Base-by-base conservation (phyloP, 495 filamentous ascomycete genomes). In the Penicillium cinerascens region DNA sequence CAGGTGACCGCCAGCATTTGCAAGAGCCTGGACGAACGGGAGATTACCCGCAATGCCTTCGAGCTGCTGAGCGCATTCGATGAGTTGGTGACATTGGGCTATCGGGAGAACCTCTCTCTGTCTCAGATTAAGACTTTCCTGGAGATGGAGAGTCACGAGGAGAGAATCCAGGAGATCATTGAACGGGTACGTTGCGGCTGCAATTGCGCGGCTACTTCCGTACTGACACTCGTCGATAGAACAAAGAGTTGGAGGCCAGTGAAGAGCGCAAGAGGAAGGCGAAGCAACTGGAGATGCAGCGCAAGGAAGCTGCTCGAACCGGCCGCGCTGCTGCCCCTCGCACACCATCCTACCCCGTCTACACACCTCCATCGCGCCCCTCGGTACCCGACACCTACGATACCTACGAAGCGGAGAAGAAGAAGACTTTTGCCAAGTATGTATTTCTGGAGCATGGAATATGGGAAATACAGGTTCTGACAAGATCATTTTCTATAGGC, bases 101-200 rank as follows among this genome's bases (percentile, higher is more conserved):
- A 98, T 69, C 73, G 95, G 64, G 93, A 98, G 76, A 98, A 97
- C 64, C 76, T 97, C 47, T 92, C 92, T 21, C 78, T 97, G 27
- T 86, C 82, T 61, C 93, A 98, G 75, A 97, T 98, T 74, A 96
- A 92, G 79, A 96, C 93, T 0, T 98, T 98, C 76, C 63, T 98
- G 58, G 93, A 97, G 68, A 98, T 98, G 93, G 95, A 97, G 74
- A 91, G 86, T 72, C 93, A 97, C 63, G 95, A 98, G 73, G 93
- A 97, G 78, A 84, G 93, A 61, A 96, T 98, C 51, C 93, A 97
- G 64, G 92, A 96, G 65, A 96, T 97, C 39, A 96, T 97, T 67
- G 89, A 92, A 49, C 80, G 90, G 71, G 89, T 95, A 82, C 48
- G 73, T 69, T 29, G 15, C 15, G 40, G 21, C 20, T 20, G 42